A percentile compares a stretch with the other conserved stretches of the same genome.
Conservation (phyloP, 208 protist species). For the Acanthamoeba culbertsoni region DNA sequence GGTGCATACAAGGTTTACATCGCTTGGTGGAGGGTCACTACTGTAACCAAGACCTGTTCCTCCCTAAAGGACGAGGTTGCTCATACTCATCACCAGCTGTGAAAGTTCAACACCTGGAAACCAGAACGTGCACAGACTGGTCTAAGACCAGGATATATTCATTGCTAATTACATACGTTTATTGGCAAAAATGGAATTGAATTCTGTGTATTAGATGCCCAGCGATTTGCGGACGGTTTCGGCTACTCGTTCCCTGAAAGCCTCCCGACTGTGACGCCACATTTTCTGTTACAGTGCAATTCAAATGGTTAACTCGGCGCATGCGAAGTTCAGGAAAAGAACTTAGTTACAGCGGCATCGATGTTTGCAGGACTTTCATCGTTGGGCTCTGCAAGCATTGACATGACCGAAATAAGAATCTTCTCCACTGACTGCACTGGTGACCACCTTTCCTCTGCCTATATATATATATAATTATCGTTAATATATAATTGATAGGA, state of each 20-base stretch:
- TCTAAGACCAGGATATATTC: too few relatives aligned
- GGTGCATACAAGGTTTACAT: too few relatives aligned
- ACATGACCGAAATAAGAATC: constrained; percentile 87
- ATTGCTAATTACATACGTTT: too few relatives aligned
- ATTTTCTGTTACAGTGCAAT: constrained; percentile 48
- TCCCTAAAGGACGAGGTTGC: too few relatives aligned
- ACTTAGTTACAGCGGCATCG: constrained; percentile 79
- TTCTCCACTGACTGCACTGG: constrained; percentile 84
- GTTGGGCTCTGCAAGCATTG: constrained; percentile 86
- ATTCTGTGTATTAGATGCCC: constrained; percentile 63
- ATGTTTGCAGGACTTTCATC: constrained; percentile 89
- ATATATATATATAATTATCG: neutral
- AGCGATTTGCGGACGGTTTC: constrained; percentile 64
- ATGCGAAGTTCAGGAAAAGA: neutral
- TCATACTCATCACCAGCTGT: too few relatives aligned
- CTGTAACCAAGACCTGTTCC: too few relatives aligned
- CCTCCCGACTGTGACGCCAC: constrained; percentile 68
- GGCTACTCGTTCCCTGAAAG: constrained; percentile 78
- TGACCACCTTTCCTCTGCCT: constrained; percentile 80
- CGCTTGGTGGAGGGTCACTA: too few relatives aligned
- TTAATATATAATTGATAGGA: neutral
- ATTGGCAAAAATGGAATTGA: too few relatives aligned
- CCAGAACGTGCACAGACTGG: too few relatives aligned
- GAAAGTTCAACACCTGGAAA: too few relatives aligned
- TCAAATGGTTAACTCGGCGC: neutral